These are phyloP conservation scores for Sergeia podlipaevii DNA, from an alignment of 208 protist genomes.

Conservation along the genomic window DNA sequence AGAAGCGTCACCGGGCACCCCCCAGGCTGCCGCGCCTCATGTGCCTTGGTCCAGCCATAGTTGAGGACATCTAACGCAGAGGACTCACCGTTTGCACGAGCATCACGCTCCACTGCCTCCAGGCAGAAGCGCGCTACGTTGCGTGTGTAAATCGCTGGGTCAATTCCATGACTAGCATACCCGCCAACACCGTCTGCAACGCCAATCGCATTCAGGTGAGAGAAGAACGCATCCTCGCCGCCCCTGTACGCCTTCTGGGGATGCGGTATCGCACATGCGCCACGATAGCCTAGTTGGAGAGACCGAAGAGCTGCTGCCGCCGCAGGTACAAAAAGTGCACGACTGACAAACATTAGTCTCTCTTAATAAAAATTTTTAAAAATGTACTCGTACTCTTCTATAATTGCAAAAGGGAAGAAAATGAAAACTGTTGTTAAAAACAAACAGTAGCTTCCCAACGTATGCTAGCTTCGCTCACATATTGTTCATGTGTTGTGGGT, in stretches of 20 bases:
- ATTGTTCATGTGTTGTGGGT: too few relatives aligned
- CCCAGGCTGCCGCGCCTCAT: conserved; percentile 36
- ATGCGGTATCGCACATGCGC: conserved; percentile 69
- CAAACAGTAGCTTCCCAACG: too few relatives aligned
- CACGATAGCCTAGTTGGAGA: conserved; percentile 52
- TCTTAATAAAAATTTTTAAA: too few relatives aligned
- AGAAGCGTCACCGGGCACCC: conserved; percentile 70
- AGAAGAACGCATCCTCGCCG: conserved; percentile 82
- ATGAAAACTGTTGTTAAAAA: too few relatives aligned
- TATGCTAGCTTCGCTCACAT: too few relatives aligned
- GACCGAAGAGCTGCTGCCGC: too few relatives aligned
- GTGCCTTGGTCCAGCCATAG: conserved; percentile 40
- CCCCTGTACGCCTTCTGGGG: conserved; percentile 70
- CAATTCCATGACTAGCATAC: conserved; percentile 60
- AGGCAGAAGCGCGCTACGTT: conserved; percentile 71
- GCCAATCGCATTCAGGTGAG: conserved; percentile 65
- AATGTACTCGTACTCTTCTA: too few relatives aligned
- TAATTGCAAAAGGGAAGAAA: too few relatives aligned
- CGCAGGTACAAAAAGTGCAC: too few relatives aligned
- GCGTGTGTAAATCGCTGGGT: conserved; percentile 75
- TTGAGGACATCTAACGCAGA: conserved; percentile 60
- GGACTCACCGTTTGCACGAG: conserved; percentile 9
- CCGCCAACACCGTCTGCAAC: conserved; percentile 87
- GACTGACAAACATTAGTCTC: too few relatives aligned
- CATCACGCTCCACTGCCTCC: conserved; percentile 32